Conservation (phyloP, 345 rosid species). For the Syzygium jambos region DNA sequence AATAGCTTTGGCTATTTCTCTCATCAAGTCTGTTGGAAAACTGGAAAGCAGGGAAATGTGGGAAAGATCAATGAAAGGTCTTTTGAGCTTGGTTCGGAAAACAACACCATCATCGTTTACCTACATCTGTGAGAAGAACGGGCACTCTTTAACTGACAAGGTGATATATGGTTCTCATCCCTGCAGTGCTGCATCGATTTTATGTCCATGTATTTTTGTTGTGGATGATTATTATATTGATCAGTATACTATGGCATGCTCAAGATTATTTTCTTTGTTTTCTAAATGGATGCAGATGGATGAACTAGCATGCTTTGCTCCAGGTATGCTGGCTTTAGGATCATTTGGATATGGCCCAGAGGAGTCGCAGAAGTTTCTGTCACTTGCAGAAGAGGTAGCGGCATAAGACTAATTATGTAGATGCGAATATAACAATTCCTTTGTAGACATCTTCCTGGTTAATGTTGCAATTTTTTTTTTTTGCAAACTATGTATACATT, state of each 20-base stretch:
- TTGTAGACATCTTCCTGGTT: not conserved
- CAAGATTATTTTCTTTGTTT: not conserved
- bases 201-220: not conserved
- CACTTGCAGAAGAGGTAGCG: conserved; percentile 91
- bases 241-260: not conserved
- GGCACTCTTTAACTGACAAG: conserved; percentile 56
- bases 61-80: conserved; percentile 98
- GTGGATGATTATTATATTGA: not conserved
- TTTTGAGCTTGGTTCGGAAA: conserved; percentile 64
- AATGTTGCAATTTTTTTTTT: not conserved
- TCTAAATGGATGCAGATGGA: conserved; percentile 63
- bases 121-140: conserved; percentile 81
- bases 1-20: not conserved
- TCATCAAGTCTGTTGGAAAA: not conserved
- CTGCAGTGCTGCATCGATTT: not conserved
- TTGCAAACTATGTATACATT: not conserved
- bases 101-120: conserved; percentile 85
- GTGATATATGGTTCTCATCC: conserved; percentile 21
- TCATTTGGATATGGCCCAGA: conserved; percentile 70
- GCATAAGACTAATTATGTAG: not conserved
- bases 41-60: conserved; percentile 78
- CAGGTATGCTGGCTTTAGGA: conserved; percentile 99
- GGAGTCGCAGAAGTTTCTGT: conserved; percentile 57
- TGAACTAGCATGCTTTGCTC: conserved; percentile 98
- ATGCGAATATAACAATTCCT: not conserved